Percentiles rank a stretch among this genome's conserved stretches.
Conservation (phyloP, 345 rosid genomes). For the Trapa bicornis region DNA sequence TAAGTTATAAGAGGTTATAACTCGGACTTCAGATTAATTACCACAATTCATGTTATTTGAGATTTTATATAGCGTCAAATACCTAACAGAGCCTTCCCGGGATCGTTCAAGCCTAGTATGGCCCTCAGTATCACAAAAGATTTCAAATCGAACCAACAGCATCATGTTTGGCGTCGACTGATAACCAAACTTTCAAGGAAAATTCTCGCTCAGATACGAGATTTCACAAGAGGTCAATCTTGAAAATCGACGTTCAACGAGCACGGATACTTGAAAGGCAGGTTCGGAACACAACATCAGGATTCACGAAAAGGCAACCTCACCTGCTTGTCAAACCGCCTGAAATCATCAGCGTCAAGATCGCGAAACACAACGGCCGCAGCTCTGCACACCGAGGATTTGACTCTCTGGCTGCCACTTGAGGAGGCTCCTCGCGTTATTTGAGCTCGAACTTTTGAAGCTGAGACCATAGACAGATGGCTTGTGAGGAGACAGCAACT, state of each 20-base stretch:
- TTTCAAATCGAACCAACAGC: background rate
- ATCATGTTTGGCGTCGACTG: background rate
- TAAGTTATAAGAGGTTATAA: background rate
- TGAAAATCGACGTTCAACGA: background rate
- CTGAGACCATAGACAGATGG: constrained; percentile 18
- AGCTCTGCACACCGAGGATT: constrained; percentile 41
- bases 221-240: background rate
- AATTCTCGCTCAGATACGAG: background rate
- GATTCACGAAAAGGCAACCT: background rate
- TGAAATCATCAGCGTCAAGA: constrained; percentile 92
- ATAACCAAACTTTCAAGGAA: background rate
- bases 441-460: constrained; percentile 8
- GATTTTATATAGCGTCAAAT: constrained; percentile 1
- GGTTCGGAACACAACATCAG: background rate
- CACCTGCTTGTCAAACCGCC: constrained; percentile 92
- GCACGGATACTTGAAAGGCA: background rate
- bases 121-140: constrained; percentile 48
- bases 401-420: constrained; percentile 17
- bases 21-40: background rate
- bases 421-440: background rate
- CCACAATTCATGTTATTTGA: background rate
- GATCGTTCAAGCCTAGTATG: constrained; percentile 75
- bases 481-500: constrained; percentile 20
- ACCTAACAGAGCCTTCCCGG: constrained; percentile 77
- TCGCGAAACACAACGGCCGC: constrained; percentile 56